These are phyloP conservation scores for Neurospora crassa DNA, from an alignment of 2,329 filamentous ascomycete genomes.

Conservation along the genomic window DNA sequence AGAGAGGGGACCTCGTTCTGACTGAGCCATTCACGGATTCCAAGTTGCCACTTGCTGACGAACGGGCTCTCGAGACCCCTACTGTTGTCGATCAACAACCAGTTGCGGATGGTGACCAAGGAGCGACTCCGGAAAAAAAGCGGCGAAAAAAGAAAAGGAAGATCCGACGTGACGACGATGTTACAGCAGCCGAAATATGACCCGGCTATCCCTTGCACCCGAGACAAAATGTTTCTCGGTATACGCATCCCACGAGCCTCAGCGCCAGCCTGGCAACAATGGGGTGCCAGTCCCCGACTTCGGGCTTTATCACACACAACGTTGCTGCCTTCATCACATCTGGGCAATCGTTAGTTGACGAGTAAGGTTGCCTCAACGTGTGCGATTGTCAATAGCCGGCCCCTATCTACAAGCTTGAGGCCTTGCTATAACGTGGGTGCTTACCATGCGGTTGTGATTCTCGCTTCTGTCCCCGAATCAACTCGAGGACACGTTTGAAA, in stretches of 20 bases:
- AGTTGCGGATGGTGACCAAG: neutral
- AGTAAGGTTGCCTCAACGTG: neutral
- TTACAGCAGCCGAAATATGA: neutral
- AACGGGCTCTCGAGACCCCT: neutral
- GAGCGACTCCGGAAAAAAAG: slow-evolving; percentile 6
- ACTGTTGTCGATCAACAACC: neutral
- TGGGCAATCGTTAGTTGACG: neutral
- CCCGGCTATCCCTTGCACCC: neutral
- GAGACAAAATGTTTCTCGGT: neutral
- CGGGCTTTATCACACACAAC: neutral
- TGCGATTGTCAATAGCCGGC: neutral
- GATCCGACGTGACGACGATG: neutral
- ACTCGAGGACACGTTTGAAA: neutral
- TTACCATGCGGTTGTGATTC: neutral
- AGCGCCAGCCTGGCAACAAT: neutral
- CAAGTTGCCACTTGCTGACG: neutral
- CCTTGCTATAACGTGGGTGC: neutral
- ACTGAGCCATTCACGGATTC: slow-evolving; percentile 31
- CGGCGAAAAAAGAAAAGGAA: slow-evolving; percentile 1
- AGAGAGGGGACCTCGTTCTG: slow-evolving; percentile 61
- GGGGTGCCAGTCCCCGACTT: neutral
- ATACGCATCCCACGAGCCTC: neutral
- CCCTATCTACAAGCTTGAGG: neutral
- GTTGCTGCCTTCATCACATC: neutral
- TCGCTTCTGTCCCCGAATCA: neutral